Evolutionary conservation across 1,284 basidiomycete genomes (phyloP).

Genomic region (Ganoderma sinense): DNA sequence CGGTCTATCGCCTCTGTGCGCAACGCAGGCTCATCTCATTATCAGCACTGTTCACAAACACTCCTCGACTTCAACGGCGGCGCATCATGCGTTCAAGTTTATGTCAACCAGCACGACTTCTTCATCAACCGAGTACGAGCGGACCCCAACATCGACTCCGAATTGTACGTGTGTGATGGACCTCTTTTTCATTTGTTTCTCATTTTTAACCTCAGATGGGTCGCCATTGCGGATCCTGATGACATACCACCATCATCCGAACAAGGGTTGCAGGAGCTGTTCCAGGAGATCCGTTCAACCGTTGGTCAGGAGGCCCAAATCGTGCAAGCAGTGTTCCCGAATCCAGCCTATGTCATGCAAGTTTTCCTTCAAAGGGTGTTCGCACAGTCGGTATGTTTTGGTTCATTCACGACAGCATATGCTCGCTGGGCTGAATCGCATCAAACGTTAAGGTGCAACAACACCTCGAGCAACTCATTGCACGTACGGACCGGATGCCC

Average conservation of each 20-base stretch:
- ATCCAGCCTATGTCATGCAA: conserved; percentile 97
- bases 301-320: conserved; percentile 98
- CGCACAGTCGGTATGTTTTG: conserved; percentile 86
- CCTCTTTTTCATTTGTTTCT: background rate
- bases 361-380: conserved; percentile 98
- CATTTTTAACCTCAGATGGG: conserved; percentile 70
- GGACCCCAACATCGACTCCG: conserved; percentile 61
- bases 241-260: conserved; percentile 82
- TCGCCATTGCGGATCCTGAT: conserved; percentile 81
- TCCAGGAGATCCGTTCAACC: conserved; percentile 89
- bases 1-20: background rate
- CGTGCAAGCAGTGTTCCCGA: conserved; percentile 98
- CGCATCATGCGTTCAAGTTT: conserved; percentile 95
- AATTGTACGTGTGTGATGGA: conserved; percentile 59
- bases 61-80: conserved; percentile 99
- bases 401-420: no score
- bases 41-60: conserved; percentile 95
- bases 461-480: conserved; percentile 89
- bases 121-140: conserved; percentile 91
- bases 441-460: conserved; percentile 80
- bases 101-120: conserved; percentile 99
- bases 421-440: background rate
- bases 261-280: conserved; percentile 81
- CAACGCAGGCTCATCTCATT: conserved; percentile 10
- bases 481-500: conserved; percentile 76